Percentiles rank a stretch among this genome's conserved stretches.
Conservation (phyloP, 495 filamentous ascomycete genomes). For the Annulohypoxylon bovei region DNA sequence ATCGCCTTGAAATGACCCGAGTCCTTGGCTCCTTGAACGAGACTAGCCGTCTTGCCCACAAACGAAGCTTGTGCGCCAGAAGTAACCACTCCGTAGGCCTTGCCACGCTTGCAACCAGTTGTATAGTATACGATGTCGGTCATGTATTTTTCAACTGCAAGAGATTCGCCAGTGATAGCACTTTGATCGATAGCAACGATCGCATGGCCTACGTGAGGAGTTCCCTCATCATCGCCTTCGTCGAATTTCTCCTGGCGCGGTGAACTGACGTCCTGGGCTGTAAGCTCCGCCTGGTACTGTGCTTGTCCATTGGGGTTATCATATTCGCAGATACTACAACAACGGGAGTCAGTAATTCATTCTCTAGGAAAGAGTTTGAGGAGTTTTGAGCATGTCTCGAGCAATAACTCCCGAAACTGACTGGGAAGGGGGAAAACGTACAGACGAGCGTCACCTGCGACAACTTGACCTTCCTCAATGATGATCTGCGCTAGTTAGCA, state of each 20-base stretch:
- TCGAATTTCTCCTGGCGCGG: conserved; percentile 71
- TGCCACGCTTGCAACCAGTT: conserved; percentile 85
- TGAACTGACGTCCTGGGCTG: conserved; percentile 66
- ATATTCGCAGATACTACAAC: conserved; percentile 83
- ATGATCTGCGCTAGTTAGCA: conserved; percentile 56
- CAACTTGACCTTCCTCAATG: conserved; percentile 77
- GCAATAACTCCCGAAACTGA: no score
- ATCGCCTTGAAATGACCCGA: conserved; percentile 89
- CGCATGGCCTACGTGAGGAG: conserved; percentile 72
- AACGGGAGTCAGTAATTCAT: no score
- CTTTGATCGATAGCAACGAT: conserved; percentile 91
- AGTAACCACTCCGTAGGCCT: conserved; percentile 79
- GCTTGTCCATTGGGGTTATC: conserved; percentile 73
- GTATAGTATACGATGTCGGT: conserved; percentile 81
- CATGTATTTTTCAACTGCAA: conserved; percentile 85
- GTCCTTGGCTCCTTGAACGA: conserved; percentile 75
- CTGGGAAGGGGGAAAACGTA: no score
- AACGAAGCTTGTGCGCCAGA: conserved; percentile 84
- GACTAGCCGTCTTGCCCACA: conserved; percentile 83
- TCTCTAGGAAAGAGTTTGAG: no score
- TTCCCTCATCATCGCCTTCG: conserved; percentile 64
- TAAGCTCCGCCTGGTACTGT: conserved; percentile 66
- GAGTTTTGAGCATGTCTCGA: no score
- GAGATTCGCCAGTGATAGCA: conserved; percentile 88
- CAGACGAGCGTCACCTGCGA: conserved; percentile 78